phyloP scores from a whole-genome alignment of 2,329 filamentous ascomycete species.

The Calonectria naviculata region DNA sequence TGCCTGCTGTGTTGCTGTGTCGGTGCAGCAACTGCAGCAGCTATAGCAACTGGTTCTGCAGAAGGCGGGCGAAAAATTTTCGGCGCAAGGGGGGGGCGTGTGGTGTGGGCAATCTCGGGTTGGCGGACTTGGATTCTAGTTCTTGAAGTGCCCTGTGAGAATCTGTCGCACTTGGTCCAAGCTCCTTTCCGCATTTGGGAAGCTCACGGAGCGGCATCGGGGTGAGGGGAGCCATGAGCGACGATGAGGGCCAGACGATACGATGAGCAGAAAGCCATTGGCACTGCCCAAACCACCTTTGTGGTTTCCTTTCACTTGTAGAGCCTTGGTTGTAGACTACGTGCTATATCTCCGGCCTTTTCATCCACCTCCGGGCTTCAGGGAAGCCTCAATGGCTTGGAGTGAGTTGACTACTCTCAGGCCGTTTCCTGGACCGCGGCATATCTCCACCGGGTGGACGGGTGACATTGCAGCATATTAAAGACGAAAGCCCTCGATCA shows the following conservation, averaged over 20 bases:
- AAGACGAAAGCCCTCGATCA: background rate
- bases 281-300: background rate
- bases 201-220: constrained; percentile 26
- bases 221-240: constrained; percentile 4
- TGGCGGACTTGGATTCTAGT: constrained; percentile 19
- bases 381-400: constrained; percentile 17
- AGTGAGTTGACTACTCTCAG: background rate
- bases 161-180: constrained; percentile 31
- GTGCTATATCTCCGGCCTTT: background rate
- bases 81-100: constrained; percentile 36
- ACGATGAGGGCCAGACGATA: background rate
- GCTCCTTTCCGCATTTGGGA: constrained; percentile 40
- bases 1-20: constrained; percentile 14
- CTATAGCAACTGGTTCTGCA: constrained; percentile 3
- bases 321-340: background rate
- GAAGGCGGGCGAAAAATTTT: constrained; percentile 37
- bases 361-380: background rate
- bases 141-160: constrained; percentile 30
- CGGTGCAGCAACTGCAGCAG: background rate
- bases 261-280: constrained; percentile 29
- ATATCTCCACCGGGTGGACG: constrained; percentile 2
- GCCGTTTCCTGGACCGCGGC: constrained; percentile 21
- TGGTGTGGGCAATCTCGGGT: constrained; percentile 38
- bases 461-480: background rate
- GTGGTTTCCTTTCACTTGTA: background rate